These are phyloP conservation scores for Ganoderma boninense DNA, from an alignment of 1,284 basidiomycete genomes.

Conservation along the genomic window DNA sequence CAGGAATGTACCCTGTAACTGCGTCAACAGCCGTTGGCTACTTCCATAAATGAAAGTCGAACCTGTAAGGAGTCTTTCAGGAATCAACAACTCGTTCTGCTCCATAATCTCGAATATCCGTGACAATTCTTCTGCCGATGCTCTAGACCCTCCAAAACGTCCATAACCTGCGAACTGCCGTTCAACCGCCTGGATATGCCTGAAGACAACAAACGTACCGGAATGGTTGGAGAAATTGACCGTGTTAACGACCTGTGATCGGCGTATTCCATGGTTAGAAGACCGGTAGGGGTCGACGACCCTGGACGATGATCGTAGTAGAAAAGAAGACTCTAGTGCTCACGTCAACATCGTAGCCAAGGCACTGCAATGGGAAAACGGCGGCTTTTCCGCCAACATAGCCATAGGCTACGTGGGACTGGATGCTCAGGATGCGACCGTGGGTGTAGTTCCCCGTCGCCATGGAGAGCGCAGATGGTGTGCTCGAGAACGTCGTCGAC, in stretches of 20 bases:
- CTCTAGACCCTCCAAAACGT: constrained; percentile 76
- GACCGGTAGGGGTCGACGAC: constrained; percentile 9
- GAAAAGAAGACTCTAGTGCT: constrained; percentile 44
- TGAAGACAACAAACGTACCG: constrained; percentile 54
- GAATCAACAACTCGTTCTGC: constrained; percentile 70
- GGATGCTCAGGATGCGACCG: constrained; percentile 79
- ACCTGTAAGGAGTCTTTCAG: constrained; percentile 80
- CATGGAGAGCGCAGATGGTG: constrained; percentile 34
- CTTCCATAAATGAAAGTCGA: constrained; percentile 17
- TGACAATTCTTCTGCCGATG: constrained; percentile 72
- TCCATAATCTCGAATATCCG: constrained; percentile 76
- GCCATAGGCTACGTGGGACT: constrained; percentile 94
- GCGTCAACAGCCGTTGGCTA: not conserved
- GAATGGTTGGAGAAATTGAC: constrained; percentile 97
- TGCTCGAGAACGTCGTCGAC: constrained; percentile 11
- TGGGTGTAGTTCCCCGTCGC: constrained; percentile 30
- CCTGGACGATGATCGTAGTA: not conserved
- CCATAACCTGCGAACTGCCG: constrained; percentile 69
- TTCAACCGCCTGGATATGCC: constrained; percentile 5
- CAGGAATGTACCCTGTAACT: constrained; percentile 83
- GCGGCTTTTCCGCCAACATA: constrained; percentile 98
- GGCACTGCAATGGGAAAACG: constrained; percentile 92
- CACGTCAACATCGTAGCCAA: constrained; percentile 98
- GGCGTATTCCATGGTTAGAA: constrained; percentile 5
- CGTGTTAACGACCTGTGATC: constrained; percentile 88